These are phyloP conservation scores for Cytospora chrysosperma DNA, from an alignment of 2,329 filamentous ascomycete species.

Conservation along the genomic window DNA sequence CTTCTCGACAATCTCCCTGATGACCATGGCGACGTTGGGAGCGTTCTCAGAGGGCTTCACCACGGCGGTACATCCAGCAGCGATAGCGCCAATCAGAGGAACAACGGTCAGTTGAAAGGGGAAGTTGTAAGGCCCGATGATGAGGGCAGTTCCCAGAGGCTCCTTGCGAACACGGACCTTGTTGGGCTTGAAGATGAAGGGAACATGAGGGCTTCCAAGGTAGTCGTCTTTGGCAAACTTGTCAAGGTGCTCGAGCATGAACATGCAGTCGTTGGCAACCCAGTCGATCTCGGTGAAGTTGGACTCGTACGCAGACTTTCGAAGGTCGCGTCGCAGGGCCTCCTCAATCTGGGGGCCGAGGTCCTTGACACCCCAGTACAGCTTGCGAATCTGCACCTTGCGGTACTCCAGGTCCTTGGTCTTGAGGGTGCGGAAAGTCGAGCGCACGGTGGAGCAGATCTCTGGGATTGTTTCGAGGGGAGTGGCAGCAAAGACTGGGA, in stretches of 20 bases:
- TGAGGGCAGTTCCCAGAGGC: constrained; percentile 76
- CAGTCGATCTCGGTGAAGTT: constrained; percentile 74
- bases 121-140: constrained; percentile 95
- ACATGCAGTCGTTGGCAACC: constrained; percentile 78
- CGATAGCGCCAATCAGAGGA: constrained; percentile 85
- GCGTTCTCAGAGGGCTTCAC: constrained; percentile 89
- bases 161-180: constrained; percentile 80
- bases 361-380: constrained; percentile 91
- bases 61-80: constrained; percentile 84
- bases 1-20: constrained; percentile 75
- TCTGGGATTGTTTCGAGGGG: constrained; percentile 64
- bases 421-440: constrained; percentile 74
- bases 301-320: constrained; percentile 75
- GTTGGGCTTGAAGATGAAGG: constrained; percentile 66
- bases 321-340: constrained; percentile 74
- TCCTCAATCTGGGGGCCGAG: constrained; percentile 69
- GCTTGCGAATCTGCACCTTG: constrained; percentile 81
- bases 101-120: constrained; percentile 78
- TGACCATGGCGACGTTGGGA: constrained; percentile 71
- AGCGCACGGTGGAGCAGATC: constrained; percentile 59
- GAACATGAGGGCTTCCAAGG: constrained; percentile 59
- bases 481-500: constrained; percentile 58
- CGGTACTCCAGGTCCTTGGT: constrained; percentile 83
- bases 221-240: constrained; percentile 82
- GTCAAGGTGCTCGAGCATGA: constrained; percentile 73